These are phyloP conservation scores for Aspergillus fischeri DNA, from an alignment of 2,329 filamentous ascomycete species.

Conservation along the genomic window DNA sequence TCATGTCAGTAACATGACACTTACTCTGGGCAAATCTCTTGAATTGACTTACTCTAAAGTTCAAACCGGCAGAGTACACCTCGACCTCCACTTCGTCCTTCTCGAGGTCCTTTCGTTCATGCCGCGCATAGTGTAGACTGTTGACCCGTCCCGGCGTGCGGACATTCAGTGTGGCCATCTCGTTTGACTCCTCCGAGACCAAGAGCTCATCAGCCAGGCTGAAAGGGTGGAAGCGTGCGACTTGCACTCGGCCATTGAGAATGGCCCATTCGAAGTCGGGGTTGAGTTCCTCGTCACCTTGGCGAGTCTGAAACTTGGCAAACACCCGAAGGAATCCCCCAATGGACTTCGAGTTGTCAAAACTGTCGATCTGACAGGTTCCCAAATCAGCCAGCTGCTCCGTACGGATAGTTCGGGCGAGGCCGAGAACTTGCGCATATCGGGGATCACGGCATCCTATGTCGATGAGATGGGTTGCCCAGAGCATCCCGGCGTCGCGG, in stretches of 20 bases:
- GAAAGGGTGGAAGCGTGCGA: slow-evolving; percentile 11
- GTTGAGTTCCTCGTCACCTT: slow-evolving; percentile 1
- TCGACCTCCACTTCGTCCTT: slow-evolving; percentile 21
- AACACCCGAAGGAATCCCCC: slow-evolving; percentile 11
- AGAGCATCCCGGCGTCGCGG: slow-evolving; percentile 18
- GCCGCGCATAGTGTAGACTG: slow-evolving; percentile 18
- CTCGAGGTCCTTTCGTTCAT: background rate
- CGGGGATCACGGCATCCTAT: slow-evolving; percentile 24
- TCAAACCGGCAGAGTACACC: slow-evolving; percentile 1
- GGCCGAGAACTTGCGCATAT: slow-evolving; percentile 24
- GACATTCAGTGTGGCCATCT: slow-evolving; percentile 9
- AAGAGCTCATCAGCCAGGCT: background rate
- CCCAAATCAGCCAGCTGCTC: slow-evolving; percentile 26
- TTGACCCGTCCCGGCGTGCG: slow-evolving; percentile 17
- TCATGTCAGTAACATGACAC: too few species aligned
- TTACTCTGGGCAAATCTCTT: too few species aligned
- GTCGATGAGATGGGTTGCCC: slow-evolving; percentile 24
- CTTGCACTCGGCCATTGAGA: slow-evolving; percentile 7
- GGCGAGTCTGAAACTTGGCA: slow-evolving; percentile 7
- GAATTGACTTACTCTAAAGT: background rate
- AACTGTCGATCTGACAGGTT: slow-evolving; percentile 17
- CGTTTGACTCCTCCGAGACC: background rate
- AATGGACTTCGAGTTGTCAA: background rate
- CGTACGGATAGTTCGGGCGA: slow-evolving; percentile 24
- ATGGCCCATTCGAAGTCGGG: slow-evolving; percentile 19